Evolutionary conservation across 202 grass and related monocot genomes (phyloP), one percentile per base, ranked within the genome.

Genomic region (Musa balbisiana): DNA sequence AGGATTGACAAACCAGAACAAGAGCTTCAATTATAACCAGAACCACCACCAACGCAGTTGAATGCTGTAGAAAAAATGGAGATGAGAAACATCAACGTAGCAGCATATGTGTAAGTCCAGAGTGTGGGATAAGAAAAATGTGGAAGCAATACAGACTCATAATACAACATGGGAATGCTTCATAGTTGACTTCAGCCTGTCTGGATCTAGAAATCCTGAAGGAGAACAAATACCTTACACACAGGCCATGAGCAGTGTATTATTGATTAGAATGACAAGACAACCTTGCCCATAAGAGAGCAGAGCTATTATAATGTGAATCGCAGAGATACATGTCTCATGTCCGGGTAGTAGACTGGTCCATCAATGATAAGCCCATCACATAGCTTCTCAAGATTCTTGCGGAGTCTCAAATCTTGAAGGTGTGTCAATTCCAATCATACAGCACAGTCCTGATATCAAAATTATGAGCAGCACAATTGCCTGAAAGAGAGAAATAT

Each of bases 401-500:
- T 83, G 84, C 25, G 96, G 85, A 71, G 91, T 80, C 67, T 95
- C 91, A 53, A 99, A 99, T 80, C 91, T 94, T 27, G 85, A 80
- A 15, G 96, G 91, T 51, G 89, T 85, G 73, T 90, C 89, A 2
- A 99, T 99, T 77, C 91, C 96, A 89, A 92, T 85, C 96, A 99
- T 99, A 50, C 96, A 99, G 60, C 83, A 87, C 49, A 99, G 80
- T 21, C 96, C 96, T 73, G 96, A 99, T 84, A 99, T 99, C 85
- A 99, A 79, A 76, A 99, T 92, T 83, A 99, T 95, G 60, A 99
- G 85, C 79, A 99, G 86, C 74, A 93, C 92, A 52, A 99, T 80
- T 76, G 82, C 96, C 96, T 99, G 89, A 74, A 87, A 78, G 5
- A 78, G 26, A 49, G 58, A 23, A 21, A 71, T 62, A 20, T 62